Evolutionary conservation across 108 stramenopile species (phyloP), one percentile per base, ranked within the genome.

Genomic region (Mediolabrus comicus): DNA sequence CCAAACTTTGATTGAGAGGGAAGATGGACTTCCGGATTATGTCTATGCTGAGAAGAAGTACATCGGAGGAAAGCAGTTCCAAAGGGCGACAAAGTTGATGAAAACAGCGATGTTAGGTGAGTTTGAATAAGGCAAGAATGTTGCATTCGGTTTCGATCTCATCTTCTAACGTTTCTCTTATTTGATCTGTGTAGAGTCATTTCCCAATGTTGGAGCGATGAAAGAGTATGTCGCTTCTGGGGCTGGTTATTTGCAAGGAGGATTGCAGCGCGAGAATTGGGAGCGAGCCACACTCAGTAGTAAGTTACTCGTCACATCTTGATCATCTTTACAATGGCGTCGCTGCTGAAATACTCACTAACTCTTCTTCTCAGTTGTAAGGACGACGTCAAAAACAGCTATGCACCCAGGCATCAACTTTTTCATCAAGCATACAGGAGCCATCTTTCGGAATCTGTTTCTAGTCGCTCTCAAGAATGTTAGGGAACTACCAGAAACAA

Each of bases 51-150:
- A 86, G 17, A 72, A 76, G 43, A 82, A 60, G 36, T 91, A 85
- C 53, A 79, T 91, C 10, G 89, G 89, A 19, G 89, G 89, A 10
- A 91, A 91, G 51, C 89, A 91, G 52, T 78, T 85, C 49, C 89
- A 91, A 29, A 66, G 89, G 33, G 86, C 89, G 29, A 24, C 79
- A 6, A 62, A 77, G 13, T 77, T 91, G 43, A 75, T 87, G 54
- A 66, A 57, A 27, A 72, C 71, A 8, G 54, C 79, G 6, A 84
- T 87, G 87, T 58, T 84, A 54, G 82, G 77, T 79, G 33, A 73
- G 71, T 13, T 14, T 72, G 59, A 25, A 5, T 62, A 16, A 25
- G 59, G 52, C 12, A 19, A 19, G 11, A 3, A 6, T 57, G 11
- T 59, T 53, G 30, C 56, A 14, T 17, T 31, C 9, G n/a, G 17